Base-by-base conservation (phyloP, 805 yeast genomes). In the Wickerhamiella nectarea region DNA sequence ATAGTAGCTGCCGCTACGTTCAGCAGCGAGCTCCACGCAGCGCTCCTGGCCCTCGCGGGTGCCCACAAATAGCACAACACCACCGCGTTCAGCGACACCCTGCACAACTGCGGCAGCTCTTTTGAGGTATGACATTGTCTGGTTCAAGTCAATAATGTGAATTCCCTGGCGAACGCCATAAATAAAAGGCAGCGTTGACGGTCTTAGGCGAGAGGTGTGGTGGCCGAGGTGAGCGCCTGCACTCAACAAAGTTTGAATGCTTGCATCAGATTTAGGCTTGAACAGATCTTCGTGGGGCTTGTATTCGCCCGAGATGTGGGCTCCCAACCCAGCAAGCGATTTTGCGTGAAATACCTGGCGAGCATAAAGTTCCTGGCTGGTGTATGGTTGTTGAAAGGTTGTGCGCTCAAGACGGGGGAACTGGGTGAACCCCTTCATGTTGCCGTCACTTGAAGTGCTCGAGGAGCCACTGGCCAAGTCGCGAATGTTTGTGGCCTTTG, bases 201-300 rank as follows among this genome's bases (percentile, higher is more conserved):
- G 76, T 53, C 93, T 76, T 28, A 62, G 48, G 48, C 79, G 67
- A 3, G 80, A 68, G 28, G 75, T 79, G n/a, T 94, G 72, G 54
- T 89, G 96, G 22, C 98, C 98, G 52, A 91, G 67, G 61, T 91
- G 98, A 37, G 89, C 89, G 42, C 95, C 96, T 0, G 96, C 84
- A 3, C 95, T 89, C 61, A 89, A 60, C 43, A 91, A 69, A 46
- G 76, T 76, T 24, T 84, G 67, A 29, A 86, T 67, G 2, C 89
- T 70, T 10, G 83, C 58, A 45, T 81, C 74, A 11, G 67, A 53
- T 28, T 72, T 65, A 14, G 95, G 94, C 19, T 67, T 63, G 36
- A 68, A 66, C 24, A 78, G 66, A 48, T 81, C 81, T 48, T 71
- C 68, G 56, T 78, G 76, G 14, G 95, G 94, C 43, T 64, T 62